These are phyloP conservation scores for Xanthoceras sorbifolium DNA, from an alignment of 345 rosid species.

Conservation along the genomic window DNA sequence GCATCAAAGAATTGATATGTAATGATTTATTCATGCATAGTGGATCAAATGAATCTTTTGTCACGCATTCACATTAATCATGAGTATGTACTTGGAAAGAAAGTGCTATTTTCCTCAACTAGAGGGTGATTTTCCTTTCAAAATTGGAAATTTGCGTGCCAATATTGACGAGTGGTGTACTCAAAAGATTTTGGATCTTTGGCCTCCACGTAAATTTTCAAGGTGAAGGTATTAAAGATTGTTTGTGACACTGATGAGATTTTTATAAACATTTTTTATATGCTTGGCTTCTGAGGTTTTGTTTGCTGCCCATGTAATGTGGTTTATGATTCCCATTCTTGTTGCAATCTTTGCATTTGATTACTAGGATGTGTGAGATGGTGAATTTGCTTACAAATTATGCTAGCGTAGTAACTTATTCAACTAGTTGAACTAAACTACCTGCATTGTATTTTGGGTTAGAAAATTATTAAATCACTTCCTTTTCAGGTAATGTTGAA, in stretches of 20 bases:
- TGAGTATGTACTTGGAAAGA: not conserved
- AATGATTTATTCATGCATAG: not conserved
- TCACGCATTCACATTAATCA: not conserved
- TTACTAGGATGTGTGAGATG: not conserved
- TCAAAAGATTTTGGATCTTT: constrained; percentile 21
- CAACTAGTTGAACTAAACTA: too few relatives aligned
- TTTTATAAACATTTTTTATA: not conserved
- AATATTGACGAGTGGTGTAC: constrained; percentile 15
- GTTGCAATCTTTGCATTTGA: too few relatives aligned
- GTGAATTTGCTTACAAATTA: not conserved
- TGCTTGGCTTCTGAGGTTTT: not conserved
- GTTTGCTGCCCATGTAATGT: not conserved
- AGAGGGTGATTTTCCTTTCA: not conserved
- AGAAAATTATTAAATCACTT: not conserved
- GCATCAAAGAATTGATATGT: constrained; percentile 22
- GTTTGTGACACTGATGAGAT: constrained; percentile 9
- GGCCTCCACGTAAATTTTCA: constrained; percentile 8
- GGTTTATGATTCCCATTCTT: not conserved
- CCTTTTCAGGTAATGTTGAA: too few relatives aligned
- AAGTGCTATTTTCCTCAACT: constrained; percentile 18
- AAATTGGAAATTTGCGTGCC: constrained; percentile 23
- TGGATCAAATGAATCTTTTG: not conserved
- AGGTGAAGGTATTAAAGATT: not conserved
- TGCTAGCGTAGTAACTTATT: not conserved
- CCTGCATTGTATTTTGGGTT: too few relatives aligned